phyloP scores from a whole-genome alignment of 768 basidiomycete genomes.

The Bullera alba region DNA sequence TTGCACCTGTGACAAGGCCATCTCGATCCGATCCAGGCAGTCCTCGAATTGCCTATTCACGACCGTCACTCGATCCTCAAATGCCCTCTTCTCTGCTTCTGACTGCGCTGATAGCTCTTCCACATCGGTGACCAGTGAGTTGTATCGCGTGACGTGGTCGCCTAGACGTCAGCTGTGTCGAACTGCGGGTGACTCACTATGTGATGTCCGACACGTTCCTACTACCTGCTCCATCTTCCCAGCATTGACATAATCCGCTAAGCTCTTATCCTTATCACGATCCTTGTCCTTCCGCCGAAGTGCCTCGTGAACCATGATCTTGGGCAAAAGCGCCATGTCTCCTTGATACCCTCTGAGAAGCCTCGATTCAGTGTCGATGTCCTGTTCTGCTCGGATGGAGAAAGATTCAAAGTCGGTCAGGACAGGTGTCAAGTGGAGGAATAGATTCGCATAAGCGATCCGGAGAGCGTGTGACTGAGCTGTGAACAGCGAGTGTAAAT shows the following conservation, averaged over 20 bases:
- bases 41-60: conserved; percentile 26
- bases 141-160: conserved; percentile 26
- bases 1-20: conserved; percentile 21
- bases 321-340: conserved; percentile 31
- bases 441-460: conserved; percentile 34
- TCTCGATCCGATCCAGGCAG: conserved; percentile 20
- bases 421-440: conserved; percentile 32
- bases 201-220: conserved; percentile 26
- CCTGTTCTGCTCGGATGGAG: conserved; percentile 22
- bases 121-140: conserved; percentile 11
- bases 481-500: conserved; percentile 33
- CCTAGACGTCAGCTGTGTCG: conserved; percentile 5
- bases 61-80: conserved; percentile 11
- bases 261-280: conserved; percentile 19
- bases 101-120: conserved; percentile 24
- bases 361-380: conserved; percentile 21
- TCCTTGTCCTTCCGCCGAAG: conserved; percentile 20
- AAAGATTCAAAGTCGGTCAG: conserved; percentile 24
- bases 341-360: conserved; percentile 19
- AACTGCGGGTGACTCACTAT: conserved; percentile 20
- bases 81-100: conserved; percentile 16
- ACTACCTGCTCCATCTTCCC: conserved; percentile 41
- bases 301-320: conserved; percentile 21
- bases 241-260: conserved; percentile 39
- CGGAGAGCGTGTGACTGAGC: conserved; percentile 29